These are phyloP conservation scores for Xylaria longipes DNA, from an alignment of 495 filamentous ascomycete genomes.

Conservation along the genomic window DNA sequence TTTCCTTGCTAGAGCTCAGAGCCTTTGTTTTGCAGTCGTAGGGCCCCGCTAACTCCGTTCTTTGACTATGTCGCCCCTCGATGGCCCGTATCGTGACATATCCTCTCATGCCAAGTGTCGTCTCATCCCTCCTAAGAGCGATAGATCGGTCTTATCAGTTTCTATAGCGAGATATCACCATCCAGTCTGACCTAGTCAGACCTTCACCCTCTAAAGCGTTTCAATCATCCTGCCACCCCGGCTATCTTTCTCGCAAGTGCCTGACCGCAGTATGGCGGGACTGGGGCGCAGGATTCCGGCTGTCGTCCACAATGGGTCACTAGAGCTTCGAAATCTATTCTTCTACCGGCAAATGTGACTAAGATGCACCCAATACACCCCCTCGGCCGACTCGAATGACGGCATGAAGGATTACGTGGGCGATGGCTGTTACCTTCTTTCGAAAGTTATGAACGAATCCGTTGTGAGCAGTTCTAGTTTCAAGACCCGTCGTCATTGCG, in stretches of 20 bases:
- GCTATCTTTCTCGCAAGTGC: slow-evolving; percentile 15
- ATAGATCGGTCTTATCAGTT: neutral
- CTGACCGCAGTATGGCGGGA: slow-evolving; percentile 28
- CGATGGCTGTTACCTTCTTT: slow-evolving; percentile 18
- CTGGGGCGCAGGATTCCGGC: slow-evolving; percentile 34
- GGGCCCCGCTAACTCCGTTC: neutral
- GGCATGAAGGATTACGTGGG: slow-evolving; percentile 16
- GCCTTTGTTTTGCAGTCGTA: neutral
- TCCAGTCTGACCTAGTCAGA: neutral
- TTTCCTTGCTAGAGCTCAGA: too few relatives aligned
- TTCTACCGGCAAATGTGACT: slow-evolving; percentile 5
- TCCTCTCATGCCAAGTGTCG: neutral
- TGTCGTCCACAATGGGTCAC: slow-evolving; percentile 29
- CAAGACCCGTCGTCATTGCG: neutral
- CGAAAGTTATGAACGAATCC: slow-evolving; percentile 25
- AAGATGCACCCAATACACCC: neutral
- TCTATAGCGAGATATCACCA: neutral
- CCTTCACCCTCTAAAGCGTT: neutral
- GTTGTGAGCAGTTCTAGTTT: neutral
- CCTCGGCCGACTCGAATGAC: slow-evolving; percentile 13
- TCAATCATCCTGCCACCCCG: neutral
- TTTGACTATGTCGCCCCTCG: neutral
- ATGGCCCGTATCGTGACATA: neutral
- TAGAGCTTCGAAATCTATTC: slow-evolving; percentile 19
- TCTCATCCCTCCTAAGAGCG: neutral